phyloP scores from a whole-genome alignment of 371 early-diverging fungal genomes.

The Rhizopus stolonifer region DNA sequence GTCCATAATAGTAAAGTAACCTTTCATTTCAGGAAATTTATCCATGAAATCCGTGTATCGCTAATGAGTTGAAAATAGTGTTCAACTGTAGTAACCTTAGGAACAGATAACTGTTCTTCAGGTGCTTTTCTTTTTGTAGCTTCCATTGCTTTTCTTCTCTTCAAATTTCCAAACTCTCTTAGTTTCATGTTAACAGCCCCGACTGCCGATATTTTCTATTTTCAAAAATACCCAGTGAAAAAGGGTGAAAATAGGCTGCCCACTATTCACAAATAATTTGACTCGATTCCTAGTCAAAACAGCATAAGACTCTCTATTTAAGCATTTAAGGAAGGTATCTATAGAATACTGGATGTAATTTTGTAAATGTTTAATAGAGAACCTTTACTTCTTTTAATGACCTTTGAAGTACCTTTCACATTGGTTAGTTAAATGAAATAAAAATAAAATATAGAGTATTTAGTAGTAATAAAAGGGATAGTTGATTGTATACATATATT shows the following conservation, averaged over 20 bases:
- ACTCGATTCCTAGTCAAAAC: slow-evolving; percentile 18
- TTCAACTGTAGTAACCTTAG: slow-evolving; percentile 21
- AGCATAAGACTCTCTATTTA: slow-evolving; percentile 20
- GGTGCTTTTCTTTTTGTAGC: no score
- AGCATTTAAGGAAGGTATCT: slow-evolving; percentile 17
- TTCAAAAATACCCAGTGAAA: slow-evolving; percentile 1
- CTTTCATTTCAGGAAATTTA: slow-evolving; percentile 8
- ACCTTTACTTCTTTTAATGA: slow-evolving; percentile 14
- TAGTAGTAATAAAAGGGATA: slow-evolving; percentile 1
- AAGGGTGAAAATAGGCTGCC: slow-evolving; percentile 16
- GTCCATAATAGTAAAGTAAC: slow-evolving; percentile 11
- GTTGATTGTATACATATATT: slow-evolving; percentile 5
- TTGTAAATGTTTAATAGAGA: slow-evolving; percentile 20
- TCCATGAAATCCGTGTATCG: slow-evolving; percentile 19
- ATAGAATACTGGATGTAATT: slow-evolving; percentile 21
- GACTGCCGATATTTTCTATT: slow-evolving; percentile 13
- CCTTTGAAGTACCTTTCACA: slow-evolving; percentile 8
- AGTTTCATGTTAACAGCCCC: slow-evolving; percentile 20
- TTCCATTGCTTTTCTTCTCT: slow-evolving; percentile 20
- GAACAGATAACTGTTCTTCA: slow-evolving; percentile 20
- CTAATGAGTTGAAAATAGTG: slow-evolving; percentile 18
- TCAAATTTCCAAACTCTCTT: slow-evolving; percentile 21
- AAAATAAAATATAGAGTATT: slow-evolving; percentile 2
- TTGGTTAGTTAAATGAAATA: not conserved
- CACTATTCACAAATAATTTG: slow-evolving; percentile 23